Base-by-base conservation (phyloP, 306 rosid species). In the Rosa rugosa region DNA sequence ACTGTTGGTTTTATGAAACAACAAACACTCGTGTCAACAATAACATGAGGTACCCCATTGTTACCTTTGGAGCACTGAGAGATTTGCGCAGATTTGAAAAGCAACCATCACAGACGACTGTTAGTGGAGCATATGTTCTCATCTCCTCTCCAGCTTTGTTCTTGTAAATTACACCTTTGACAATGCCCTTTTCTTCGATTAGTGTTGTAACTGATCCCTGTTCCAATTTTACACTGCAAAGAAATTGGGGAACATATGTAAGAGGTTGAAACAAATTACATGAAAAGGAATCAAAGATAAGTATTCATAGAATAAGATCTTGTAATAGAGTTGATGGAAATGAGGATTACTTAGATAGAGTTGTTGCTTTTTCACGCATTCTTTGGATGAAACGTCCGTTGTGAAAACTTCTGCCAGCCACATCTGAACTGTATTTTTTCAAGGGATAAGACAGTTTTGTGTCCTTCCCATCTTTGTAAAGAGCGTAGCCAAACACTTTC, bases 331-430 rank as follows among this genome's bases (percentile, higher is more conserved):
- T 27, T 45, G 10, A 7, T 17, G 44, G 49, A 41, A 34, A 70
- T 49, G 27, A 78, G 27, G 65, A 41, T 56, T 71, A 71, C 75
- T 71, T 71, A 25, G 60, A 54, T 8, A 71, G 51, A 71, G 60
- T 20, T 20, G 75, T 6, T 12, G 60, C 75, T 47, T 47, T 46
- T 71, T 71, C 59, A 6, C 60, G 59, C 75, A 47, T 5, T 78
- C 82, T 83, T 53, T 87, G 91, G 18, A 89, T 82, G 89, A 87
- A 89, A 73, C 86, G n/a, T 5, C 75, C 75, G n/a, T 71, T 25
- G 59, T 71, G 75, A 16, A 71, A 71, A 38, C 75, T 71, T 27
- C 75, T 46, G 11, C 60, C 60, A 13, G 75, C 75, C 20, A 71
- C 75, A 27, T 71, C 75, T n/a, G 40, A 27, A 49, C 53, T 25